Percentiles rank a stretch among this genome's conserved stretches.
These are phyloP conservation scores for Cladosporium sp. DNA, from an alignment of 2,329 filamentous ascomycete genomes.

Conservation along the genomic window DNA sequence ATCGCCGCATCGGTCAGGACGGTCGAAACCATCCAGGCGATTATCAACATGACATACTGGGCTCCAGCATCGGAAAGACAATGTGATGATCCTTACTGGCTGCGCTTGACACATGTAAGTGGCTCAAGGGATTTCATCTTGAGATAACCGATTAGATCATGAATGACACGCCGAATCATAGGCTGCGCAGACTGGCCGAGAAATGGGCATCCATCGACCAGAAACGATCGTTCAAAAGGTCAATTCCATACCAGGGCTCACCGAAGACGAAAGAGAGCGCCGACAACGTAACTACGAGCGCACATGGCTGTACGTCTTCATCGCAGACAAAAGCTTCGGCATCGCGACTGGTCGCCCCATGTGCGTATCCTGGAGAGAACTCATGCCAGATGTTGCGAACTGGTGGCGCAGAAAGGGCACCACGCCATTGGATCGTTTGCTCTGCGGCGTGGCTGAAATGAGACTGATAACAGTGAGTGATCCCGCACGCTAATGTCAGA, in stretches of 20 bases:
- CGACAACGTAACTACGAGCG: slow-evolving; percentile 7
- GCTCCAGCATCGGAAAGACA: slow-evolving; percentile 6
- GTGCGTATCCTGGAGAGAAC: slow-evolving; percentile 8
- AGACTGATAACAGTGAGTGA: slow-evolving; percentile 1
- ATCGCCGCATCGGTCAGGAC: slow-evolving; percentile 7
- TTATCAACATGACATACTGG: slow-evolving; percentile 11
- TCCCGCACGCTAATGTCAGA: too few species aligned
- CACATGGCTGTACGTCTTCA: slow-evolving; percentile 5
- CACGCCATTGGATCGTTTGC: slow-evolving; percentile 1
- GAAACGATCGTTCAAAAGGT: slow-evolving; percentile 4
- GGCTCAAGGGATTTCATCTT: not conserved
- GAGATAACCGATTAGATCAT: not conserved
- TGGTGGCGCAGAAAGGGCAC: slow-evolving; percentile 3
- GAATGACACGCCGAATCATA: not conserved
- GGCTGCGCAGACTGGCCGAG: slow-evolving; percentile 5
- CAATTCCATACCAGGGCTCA: slow-evolving; percentile 2
- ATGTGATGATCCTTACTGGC: slow-evolving; percentile 9
- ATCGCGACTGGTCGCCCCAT: slow-evolving; percentile 6
- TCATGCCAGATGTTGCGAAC: slow-evolving; percentile 6
- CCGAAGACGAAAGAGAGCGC: not conserved
- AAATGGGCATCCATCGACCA: slow-evolving; percentile 3
- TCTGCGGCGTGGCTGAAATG: slow-evolving; percentile 7
- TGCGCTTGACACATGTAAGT: slow-evolving; percentile 8
- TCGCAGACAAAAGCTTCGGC: slow-evolving; percentile 7
- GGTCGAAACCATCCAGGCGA: slow-evolving; percentile 5